Percentiles rank a stretch among this genome's conserved stretches.
These are phyloP conservation scores for Cystoderma amianthinum DNA, from an alignment of 768 basidiomycete genomes.

Conservation along the genomic window DNA sequence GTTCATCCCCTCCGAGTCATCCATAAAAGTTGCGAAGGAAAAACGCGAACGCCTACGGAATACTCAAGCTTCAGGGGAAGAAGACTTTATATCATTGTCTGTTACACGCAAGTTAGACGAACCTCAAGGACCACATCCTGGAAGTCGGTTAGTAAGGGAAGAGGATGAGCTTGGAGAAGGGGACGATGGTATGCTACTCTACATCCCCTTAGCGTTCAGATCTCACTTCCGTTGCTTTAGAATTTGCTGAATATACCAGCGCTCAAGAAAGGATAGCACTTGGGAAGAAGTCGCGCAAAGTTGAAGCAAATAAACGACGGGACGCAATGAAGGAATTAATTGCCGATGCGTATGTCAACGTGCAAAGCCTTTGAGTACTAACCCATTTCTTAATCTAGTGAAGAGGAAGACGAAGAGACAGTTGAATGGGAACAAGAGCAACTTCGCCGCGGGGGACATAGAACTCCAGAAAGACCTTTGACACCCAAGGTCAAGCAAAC, in stretches of 20 bases:
- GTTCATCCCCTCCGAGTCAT: constrained; percentile 62
- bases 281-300: constrained; percentile 74
- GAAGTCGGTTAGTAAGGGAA: constrained; percentile 75
- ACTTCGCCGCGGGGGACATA: constrained; percentile 65
- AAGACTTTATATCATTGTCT: constrained; percentile 78
- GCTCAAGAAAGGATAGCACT: constrained; percentile 83
- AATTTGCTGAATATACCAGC: constrained; percentile 82
- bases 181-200: constrained; percentile 64
- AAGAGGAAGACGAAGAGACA: constrained; percentile 80
- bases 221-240: constrained; percentile 32
- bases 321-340: constrained; percentile 78
- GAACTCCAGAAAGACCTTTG: constrained; percentile 26
- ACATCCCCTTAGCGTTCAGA: not conserved
- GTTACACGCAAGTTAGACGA: constrained; percentile 49
- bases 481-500: constrained; percentile 38
- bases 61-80: constrained; percentile 33
- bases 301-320: constrained; percentile 58
- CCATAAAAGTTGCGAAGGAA: constrained; percentile 68
- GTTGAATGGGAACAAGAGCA: constrained; percentile 85
- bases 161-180: constrained; percentile 87
- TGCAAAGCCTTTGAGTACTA: not conserved
- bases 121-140: constrained; percentile 73
- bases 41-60: constrained; percentile 63
- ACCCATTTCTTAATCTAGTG: constrained; percentile 28
- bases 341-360: constrained; percentile 59